phyloP scores from a whole-genome alignment of 2,329 filamentous ascomycete genomes.

The Bipolaris cookei region DNA sequence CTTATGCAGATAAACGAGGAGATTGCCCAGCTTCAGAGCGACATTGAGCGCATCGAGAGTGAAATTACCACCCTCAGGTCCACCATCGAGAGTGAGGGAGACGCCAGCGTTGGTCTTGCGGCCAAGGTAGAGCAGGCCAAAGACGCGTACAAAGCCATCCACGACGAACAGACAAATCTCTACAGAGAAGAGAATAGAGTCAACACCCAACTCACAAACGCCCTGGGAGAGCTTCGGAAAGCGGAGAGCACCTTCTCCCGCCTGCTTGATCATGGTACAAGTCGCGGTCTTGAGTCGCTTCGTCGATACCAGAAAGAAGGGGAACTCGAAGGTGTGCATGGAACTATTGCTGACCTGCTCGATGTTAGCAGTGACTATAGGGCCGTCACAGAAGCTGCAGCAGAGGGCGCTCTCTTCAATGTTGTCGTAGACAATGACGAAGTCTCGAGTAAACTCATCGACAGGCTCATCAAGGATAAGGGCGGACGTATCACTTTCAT shows the following conservation, averaged over 20 bases:
- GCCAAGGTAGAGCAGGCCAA: conserved; percentile 78
- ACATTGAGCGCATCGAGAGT: conserved; percentile 74
- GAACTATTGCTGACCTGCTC: conserved; percentile 91
- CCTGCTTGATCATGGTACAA: conserved; percentile 88
- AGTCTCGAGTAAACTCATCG: conserved; percentile 81
- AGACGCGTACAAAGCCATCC: conserved; percentile 76
- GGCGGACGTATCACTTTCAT: conserved; percentile 93
- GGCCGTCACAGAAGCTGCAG: conserved; percentile 89
- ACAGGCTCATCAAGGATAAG: conserved; percentile 77
- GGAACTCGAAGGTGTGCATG: conserved; percentile 85
- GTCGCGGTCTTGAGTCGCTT: conserved; percentile 84
- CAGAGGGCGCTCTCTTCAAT: conserved; percentile 91
- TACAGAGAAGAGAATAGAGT: conserved; percentile 90
- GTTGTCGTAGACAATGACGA: conserved; percentile 93
- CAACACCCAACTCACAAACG: conserved; percentile 75
- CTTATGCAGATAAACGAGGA: conserved; percentile 85
- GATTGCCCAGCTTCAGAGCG: conserved; percentile 71
- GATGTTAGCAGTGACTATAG: conserved; percentile 84
- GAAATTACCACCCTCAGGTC: conserved; percentile 74
- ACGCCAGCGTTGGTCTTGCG: conserved; percentile 72
- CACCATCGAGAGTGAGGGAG: conserved; percentile 78
- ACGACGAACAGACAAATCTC: conserved; percentile 85
- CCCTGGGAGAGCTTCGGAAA: conserved; percentile 75
- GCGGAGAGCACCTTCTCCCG: conserved; percentile 80
- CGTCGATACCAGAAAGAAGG: conserved; percentile 80